These are phyloP conservation scores for Leucaena leucocephala DNA, from an alignment of 306 rosid species.

Conservation along the genomic window DNA sequence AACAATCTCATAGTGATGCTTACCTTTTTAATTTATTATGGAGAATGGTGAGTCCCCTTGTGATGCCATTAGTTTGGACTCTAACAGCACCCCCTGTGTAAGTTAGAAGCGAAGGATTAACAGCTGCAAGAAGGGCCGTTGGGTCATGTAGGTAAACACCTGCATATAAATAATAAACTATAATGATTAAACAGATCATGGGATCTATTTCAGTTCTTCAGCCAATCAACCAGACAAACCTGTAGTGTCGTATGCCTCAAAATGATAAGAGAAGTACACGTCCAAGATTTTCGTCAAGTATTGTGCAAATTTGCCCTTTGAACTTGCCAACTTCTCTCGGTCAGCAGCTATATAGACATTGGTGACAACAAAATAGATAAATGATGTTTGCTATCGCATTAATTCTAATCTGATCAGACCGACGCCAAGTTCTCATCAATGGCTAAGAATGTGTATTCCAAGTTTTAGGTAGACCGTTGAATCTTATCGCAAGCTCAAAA, in stretches of 20 bases:
- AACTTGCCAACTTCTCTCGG: constrained; percentile 69
- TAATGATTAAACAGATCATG: constrained; percentile 31
- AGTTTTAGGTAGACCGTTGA: neutral
- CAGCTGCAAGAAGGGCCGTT: constrained; percentile 71
- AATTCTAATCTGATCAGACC: constrained; percentile 4
- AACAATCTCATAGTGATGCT: constrained; percentile 6
- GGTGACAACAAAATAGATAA: constrained; percentile 24
- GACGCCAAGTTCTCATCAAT: constrained; percentile 21
- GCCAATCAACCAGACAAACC: constrained; percentile 51
- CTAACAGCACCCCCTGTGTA: constrained; percentile 80
- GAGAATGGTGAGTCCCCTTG: constrained; percentile 80
- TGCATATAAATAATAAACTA: constrained; percentile 36
- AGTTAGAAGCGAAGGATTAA: constrained; percentile 76
- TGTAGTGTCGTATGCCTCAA: constrained; percentile 56
- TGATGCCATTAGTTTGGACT: constrained; percentile 89
- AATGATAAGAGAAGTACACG: constrained; percentile 78
- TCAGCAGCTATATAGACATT: constrained; percentile 56
- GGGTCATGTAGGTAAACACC: constrained; percentile 99
- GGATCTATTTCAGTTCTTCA: constrained; percentile 21
- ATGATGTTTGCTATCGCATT: constrained; percentile 30
- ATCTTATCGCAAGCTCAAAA: neutral
- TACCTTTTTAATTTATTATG: constrained; percentile 82
- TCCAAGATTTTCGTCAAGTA: constrained; percentile 76
- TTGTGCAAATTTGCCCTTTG: constrained; percentile 74
- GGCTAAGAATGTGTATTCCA: constrained; percentile 12